Evolutionary conservation across 495 filamentous ascomycete genomes (phyloP).

Genomic region (Elaphomyces granulatus): DNA sequence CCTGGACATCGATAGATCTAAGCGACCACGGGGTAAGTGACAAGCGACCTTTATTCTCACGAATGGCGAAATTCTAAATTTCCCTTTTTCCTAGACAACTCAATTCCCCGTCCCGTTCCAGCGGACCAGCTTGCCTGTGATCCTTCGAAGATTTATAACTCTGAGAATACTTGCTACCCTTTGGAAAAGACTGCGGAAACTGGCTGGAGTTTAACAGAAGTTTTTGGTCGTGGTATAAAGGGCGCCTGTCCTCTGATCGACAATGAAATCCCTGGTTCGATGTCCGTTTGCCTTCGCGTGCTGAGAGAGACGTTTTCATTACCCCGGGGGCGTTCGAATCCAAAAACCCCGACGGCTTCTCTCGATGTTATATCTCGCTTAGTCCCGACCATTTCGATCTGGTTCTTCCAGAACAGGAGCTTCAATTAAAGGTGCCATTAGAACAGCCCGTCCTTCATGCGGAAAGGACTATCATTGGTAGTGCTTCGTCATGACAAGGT

Average conservation of each 20-base stretch:
- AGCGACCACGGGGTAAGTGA: constrained; percentile 65
- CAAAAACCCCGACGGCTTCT: constrained; percentile 38
- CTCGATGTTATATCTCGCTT: constrained; percentile 36
- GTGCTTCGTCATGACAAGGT: too few species aligned
- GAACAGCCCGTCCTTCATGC: constrained; percentile 61
- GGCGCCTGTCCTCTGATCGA: constrained; percentile 69
- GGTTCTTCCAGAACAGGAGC: constrained; percentile 44
- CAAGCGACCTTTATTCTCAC: too few species aligned
- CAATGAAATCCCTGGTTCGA: constrained; percentile 22
- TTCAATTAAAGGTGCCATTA: constrained; percentile 36
- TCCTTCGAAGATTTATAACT: constrained; percentile 62
- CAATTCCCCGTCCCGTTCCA: constrained; percentile 71
- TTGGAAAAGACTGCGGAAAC: constrained; percentile 50
- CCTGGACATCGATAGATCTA: constrained; percentile 81
- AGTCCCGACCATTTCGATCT: constrained; percentile 58
- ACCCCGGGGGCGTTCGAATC: constrained; percentile 45
- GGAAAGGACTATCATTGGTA: constrained; percentile 83
- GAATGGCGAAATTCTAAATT: too few species aligned
- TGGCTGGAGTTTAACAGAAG: constrained; percentile 65
- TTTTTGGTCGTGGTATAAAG: constrained; percentile 72
- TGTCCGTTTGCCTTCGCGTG: constrained; percentile 62
- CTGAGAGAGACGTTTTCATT: constrained; percentile 50
- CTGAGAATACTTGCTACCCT: constrained; percentile 72
- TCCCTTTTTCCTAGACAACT: constrained; percentile 66
- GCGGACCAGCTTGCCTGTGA: constrained; percentile 73